These are phyloP conservation scores for Cantharellus cinnabarinus DNA, from an alignment of 768 basidiomycete species.

Conservation along the genomic window DNA sequence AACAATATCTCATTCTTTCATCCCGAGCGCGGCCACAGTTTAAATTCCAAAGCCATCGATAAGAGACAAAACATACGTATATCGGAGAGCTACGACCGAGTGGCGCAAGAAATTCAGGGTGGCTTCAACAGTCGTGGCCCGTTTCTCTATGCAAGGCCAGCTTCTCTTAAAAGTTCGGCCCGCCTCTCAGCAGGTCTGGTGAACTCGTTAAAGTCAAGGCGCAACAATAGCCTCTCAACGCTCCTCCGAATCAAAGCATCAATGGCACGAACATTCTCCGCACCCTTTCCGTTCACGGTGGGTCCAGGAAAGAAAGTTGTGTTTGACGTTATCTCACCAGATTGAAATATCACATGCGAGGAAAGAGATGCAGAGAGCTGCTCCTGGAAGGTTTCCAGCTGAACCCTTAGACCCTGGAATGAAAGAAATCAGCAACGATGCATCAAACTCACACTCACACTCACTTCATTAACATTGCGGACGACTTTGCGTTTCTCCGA, in stretches of 20 bases:
- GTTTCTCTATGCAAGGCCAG: conserved; percentile 4
- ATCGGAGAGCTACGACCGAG: no score
- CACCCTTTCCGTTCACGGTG: conserved; percentile 29
- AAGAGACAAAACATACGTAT: no score
- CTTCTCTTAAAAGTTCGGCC: conserved; percentile 7
- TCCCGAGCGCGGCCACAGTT: no score
- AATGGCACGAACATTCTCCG: conserved; percentile 24
- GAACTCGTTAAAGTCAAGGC: conserved; percentile 58
- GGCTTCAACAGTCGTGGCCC: no score
- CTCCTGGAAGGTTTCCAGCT: conserved; percentile 61
- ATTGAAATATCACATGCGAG: conserved; percentile 41
- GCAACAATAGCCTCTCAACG: conserved; percentile 60
- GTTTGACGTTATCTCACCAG: conserved; percentile 50
- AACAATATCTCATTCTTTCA: no score
- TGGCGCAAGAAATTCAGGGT: no score
- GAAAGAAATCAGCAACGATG: conserved; percentile 3
- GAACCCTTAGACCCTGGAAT: conserved; percentile 39
- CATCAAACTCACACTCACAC: conserved; percentile 6
- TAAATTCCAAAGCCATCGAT: no score
- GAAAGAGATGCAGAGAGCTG: conserved; percentile 57
- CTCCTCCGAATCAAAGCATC: conserved; percentile 56
- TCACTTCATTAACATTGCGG: conserved; percentile 59
- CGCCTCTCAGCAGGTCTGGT: neutral
- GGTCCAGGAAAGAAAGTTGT: neutral
- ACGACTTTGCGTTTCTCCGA: conserved; percentile 47